Conservation (phyloP, 768 basidiomycete species). For the Ramaria rubella region DNA sequence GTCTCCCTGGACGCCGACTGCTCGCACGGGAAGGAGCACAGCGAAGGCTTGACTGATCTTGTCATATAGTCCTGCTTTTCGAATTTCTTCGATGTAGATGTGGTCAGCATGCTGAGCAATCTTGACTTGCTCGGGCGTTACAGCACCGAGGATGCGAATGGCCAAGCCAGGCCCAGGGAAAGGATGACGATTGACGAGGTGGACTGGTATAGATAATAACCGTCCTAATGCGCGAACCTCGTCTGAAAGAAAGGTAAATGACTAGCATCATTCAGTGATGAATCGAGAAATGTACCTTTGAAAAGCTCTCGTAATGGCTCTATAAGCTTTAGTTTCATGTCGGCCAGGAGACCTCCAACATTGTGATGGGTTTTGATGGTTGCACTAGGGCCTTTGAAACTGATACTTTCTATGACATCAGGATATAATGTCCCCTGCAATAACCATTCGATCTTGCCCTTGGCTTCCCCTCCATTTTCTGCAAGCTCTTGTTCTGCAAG, state of each 20-base stretch:
- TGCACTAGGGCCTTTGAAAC: constrained; percentile 97
- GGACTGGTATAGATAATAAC: constrained; percentile 84
- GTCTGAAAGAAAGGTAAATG: constrained; percentile 41
- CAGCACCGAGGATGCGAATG: constrained; percentile 94
- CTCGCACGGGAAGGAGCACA: constrained; percentile 90
- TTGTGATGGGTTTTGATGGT: constrained; percentile 99
- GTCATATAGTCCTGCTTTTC: constrained; percentile 85
- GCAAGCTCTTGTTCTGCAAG: constrained; percentile 69
- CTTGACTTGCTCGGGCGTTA: constrained; percentile 87
- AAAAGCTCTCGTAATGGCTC: constrained; percentile 96
- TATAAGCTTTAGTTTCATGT: constrained; percentile 98
- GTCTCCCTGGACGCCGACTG: constrained; percentile 98
- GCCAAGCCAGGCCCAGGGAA: constrained; percentile 99
- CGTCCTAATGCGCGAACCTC: constrained; percentile 93
- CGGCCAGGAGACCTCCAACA: constrained; percentile 89
- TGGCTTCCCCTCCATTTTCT: constrained; percentile 54
- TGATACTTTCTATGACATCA: constrained; percentile 98
- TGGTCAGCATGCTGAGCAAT: constrained; percentile 87
- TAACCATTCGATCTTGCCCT: constrained; percentile 94
- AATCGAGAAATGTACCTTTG: constrained; percentile 60
- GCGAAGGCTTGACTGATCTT: constrained; percentile 96
- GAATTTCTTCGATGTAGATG: constrained; percentile 98
- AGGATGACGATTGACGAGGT: constrained; percentile 92
- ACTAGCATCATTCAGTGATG: background rate
- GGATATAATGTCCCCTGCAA: constrained; percentile 97